Evolutionary conservation across 2,329 filamentous ascomycete species (phyloP).

Genomic region (Chalaropsis thielavioides): DNA sequence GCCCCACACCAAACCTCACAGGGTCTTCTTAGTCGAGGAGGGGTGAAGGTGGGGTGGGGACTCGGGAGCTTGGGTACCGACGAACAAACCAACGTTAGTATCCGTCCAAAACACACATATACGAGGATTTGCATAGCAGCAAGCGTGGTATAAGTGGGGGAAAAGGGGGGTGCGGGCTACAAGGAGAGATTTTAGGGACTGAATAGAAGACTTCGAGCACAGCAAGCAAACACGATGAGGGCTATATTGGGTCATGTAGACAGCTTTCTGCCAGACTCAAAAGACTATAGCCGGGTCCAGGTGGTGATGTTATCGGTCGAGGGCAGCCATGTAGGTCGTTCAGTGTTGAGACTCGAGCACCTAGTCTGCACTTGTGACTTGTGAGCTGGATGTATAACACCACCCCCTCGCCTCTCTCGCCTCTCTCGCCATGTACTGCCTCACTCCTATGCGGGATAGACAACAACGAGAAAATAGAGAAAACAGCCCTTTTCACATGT

Average conservation of each 20-base stretch:
- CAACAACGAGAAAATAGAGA: no score
- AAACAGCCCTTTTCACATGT: background rate
- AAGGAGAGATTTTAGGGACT: background rate
- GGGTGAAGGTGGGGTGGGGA: background rate
- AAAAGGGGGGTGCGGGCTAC: background rate
- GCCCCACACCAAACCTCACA: background rate
- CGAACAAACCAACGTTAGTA: background rate
- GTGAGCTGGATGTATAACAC: no score
- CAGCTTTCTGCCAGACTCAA: background rate
- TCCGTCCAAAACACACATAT: background rate
- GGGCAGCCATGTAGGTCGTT: no score
- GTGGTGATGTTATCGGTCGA: no score
- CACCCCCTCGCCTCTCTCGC: no score
- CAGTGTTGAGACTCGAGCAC: no score
- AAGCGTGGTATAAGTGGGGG: background rate
- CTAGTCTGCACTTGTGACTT: no score
- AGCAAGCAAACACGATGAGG: background rate
- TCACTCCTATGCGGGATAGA: no score
- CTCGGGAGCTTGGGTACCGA: background rate
- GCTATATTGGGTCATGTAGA: background rate
- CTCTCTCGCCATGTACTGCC: no score
- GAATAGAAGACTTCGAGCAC: background rate
- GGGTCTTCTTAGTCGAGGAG: background rate
- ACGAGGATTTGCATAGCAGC: background rate
- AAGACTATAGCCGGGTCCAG: no score